Percentiles rank a stretch among this genome's conserved stretches.
These are phyloP conservation scores for Neonectria coccinea DNA, from an alignment of 2,329 filamentous ascomycete genomes.

Conservation along the genomic window DNA sequence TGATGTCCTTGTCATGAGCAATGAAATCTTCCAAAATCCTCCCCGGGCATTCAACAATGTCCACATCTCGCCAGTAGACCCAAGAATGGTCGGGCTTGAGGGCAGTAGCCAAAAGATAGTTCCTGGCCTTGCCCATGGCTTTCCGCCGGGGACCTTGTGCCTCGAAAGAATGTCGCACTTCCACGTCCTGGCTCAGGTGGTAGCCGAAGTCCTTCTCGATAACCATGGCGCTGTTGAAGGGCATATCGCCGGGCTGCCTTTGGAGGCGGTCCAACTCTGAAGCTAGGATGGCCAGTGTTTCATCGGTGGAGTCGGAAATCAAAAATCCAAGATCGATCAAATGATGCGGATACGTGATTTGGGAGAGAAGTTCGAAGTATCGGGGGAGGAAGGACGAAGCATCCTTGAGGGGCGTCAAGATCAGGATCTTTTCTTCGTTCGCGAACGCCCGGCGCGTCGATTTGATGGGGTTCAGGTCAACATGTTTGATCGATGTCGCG, in stretches of 20 bases:
- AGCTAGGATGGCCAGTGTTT: constrained; percentile 87
- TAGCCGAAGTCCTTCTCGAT: constrained; percentile 92
- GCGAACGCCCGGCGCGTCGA: constrained; percentile 82
- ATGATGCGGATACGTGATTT: constrained; percentile 93
- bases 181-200: constrained; percentile 79
- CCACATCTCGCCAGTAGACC: constrained; percentile 99
- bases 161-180: constrained; percentile 85
- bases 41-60: constrained; percentile 90
- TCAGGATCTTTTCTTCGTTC: constrained; percentile 89
- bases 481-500: constrained; percentile 78
- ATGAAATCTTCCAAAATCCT: constrained; percentile 95
- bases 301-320: constrained; percentile 90
- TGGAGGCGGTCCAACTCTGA: constrained; percentile 91
- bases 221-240: constrained; percentile 87
- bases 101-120: constrained; percentile 87
- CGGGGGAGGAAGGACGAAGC: constrained; percentile 84
- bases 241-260: constrained; percentile 79
- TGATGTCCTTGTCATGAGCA: constrained; percentile 89
- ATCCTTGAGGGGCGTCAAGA: constrained; percentile 93
- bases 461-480: constrained; percentile 86
- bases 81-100: constrained; percentile 95
- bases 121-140: constrained; percentile 88
- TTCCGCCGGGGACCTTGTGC: constrained; percentile 92
- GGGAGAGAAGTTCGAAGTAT: constrained; percentile 92
- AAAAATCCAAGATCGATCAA: constrained; percentile 96